Conservation (phyloP, 2,329 filamentous ascomycete species). For the Atkinsonella texensis region DNA sequence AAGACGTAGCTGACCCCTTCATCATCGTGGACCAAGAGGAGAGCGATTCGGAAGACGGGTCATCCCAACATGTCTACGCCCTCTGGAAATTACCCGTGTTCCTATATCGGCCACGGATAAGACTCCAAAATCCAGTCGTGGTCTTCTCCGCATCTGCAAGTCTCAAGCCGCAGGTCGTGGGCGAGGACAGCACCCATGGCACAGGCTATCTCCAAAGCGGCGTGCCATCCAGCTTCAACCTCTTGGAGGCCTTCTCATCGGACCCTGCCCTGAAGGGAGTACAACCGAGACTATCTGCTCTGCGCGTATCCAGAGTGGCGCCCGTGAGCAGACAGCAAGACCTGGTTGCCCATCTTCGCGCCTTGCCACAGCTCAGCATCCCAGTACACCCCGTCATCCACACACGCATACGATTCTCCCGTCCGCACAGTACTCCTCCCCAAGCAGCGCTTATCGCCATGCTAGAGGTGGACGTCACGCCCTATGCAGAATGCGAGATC, state of each 20-base stretch:
- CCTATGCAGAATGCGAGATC: constrained; percentile 56
- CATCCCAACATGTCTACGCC: constrained; percentile 34
- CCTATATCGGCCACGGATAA: constrained; percentile 46
- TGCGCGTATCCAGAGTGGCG: constrained; percentile 62
- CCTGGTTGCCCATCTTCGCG: constrained; percentile 49
- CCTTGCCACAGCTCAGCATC: constrained; percentile 49
- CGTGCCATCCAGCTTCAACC: constrained; percentile 57
- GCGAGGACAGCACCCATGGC: constrained; percentile 17
- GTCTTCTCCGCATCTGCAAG: constrained; percentile 52
- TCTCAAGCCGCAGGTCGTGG: constrained; percentile 36
- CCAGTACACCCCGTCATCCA: constrained; percentile 58
- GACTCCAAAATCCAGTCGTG: constrained; percentile 53
- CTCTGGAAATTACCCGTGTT: constrained; percentile 50
- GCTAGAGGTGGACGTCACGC: constrained; percentile 62
- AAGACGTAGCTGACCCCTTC: constrained; percentile 37
- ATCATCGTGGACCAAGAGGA: constrained; percentile 33
- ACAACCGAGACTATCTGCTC: constrained; percentile 56
- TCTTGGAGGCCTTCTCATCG: constrained; percentile 60
- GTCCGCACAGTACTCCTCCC: constrained; percentile 45
- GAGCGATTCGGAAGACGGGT: constrained; percentile 13
- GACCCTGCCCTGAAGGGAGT: constrained; percentile 52
- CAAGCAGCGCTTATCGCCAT: constrained; percentile 54
- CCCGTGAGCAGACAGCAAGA: constrained; percentile 53
- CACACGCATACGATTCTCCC: constrained; percentile 60
- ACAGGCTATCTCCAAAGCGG: constrained; percentile 60